Evolutionary conservation across 371 early-diverging fungal genomes (phyloP).

Genomic region (Nematocida major): DNA sequence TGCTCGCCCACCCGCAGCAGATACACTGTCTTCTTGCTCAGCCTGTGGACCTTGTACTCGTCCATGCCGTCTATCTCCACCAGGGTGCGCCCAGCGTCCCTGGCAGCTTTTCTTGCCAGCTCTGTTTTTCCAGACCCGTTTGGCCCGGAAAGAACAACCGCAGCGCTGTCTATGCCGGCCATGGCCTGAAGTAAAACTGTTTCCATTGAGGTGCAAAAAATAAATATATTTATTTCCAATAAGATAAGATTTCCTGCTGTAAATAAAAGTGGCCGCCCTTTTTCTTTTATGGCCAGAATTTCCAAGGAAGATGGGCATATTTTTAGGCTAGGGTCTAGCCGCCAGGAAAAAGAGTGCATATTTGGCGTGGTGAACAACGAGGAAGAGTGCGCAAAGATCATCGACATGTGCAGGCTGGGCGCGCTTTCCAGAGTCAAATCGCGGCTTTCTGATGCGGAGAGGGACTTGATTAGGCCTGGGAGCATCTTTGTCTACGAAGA

Average conservation of each 20-base stretch:
- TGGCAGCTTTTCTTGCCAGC: neutral
- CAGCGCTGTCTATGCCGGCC: neutral
- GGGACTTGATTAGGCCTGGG: conserved; percentile 57
- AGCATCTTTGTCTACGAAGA: conserved; percentile 63
- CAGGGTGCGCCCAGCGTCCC: neutral
- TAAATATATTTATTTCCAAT: conserved; percentile 15
- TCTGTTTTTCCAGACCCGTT: conserved; percentile 29
- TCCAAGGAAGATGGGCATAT: neutral
- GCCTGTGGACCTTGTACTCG: conserved; percentile 17
- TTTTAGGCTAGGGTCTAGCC: neutral
- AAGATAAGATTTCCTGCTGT: conserved; percentile 22
- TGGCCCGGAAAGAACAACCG: conserved; percentile 34
- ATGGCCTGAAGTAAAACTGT: neutral
- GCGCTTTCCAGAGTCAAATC: conserved; percentile 43
- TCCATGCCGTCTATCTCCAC: conserved; percentile 23
- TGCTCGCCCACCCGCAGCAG: conserved; percentile 14
- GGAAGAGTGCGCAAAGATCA: conserved; percentile 52
- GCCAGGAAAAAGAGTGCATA: neutral
- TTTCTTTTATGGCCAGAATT: neutral
- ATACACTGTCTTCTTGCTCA: conserved; percentile 16
- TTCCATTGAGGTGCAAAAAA: conserved; percentile 3
- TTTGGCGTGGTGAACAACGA: conserved; percentile 46
- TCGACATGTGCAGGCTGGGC: conserved; percentile 54
- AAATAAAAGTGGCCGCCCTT: neutral
- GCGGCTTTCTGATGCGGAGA: conserved; percentile 54